Percentiles rank a stretch among this genome's conserved stretches.
These are phyloP conservation scores for Lablab purpureus DNA, from an alignment of 306 rosid species.

Conservation along the genomic window DNA sequence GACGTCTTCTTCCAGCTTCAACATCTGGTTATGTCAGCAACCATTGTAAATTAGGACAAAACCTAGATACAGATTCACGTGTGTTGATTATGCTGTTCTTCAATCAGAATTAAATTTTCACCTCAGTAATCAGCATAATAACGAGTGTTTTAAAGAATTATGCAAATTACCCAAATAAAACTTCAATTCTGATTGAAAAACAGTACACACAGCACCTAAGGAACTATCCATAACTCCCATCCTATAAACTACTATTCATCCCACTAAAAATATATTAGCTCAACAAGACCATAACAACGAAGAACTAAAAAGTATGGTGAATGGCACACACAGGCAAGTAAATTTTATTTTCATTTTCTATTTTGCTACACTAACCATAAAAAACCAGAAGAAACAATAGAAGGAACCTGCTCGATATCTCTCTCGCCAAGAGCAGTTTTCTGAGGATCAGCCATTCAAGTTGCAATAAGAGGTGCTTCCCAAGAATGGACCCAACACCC, in stretches of 20 bases:
- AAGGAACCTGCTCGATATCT: conserved; percentile 83
- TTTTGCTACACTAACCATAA: not conserved
- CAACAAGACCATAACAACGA: conserved; percentile 7
- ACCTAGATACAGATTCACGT: not conserved
- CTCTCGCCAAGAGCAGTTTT: conserved; percentile 65
- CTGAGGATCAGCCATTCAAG: conserved; percentile 96
- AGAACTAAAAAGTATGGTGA: not conserved
- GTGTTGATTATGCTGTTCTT: not conserved
- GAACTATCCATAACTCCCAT: not conserved
- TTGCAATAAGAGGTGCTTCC: conserved; percentile 60
- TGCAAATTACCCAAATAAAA: not conserved
- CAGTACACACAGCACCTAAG: not conserved
- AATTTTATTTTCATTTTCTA: not conserved
- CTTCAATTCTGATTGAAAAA: not conserved
- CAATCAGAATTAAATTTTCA: not conserved
- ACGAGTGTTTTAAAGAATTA: not conserved
- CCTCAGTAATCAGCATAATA: not conserved
- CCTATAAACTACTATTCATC: not conserved
- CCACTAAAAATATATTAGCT: not conserved
- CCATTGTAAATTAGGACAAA: not conserved
- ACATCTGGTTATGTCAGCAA: conserved; percentile 18
- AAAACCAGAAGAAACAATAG: not conserved
- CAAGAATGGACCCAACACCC: conserved; percentile 68
- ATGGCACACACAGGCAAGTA: conserved; percentile 8
- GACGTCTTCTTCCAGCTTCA: conserved; percentile 37